phyloP scores from a whole-genome alignment of 1,284 basidiomycete genomes.

The Inonotus hispidus region DNA sequence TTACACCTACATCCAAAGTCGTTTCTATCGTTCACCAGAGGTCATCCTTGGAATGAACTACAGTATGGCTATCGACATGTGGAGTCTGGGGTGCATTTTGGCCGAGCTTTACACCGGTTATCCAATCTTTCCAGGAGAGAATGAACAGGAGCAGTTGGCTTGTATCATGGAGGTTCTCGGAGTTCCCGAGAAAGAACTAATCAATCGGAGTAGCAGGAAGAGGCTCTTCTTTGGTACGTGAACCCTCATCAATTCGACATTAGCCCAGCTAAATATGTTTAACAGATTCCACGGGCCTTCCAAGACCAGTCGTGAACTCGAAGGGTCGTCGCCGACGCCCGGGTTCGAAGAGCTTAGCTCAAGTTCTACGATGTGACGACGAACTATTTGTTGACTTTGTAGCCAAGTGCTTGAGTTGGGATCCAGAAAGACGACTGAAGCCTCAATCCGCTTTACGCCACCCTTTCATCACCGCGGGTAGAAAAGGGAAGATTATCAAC shows the following conservation, averaged over 20 bases:
- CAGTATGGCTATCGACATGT: conserved; percentile 96
- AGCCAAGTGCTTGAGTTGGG: conserved; percentile 94
- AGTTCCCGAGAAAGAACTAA: conserved; percentile 89
- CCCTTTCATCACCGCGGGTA: conserved; percentile 74
- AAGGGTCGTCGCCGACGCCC: conserved; percentile 92
- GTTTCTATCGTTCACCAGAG: conserved; percentile 95
- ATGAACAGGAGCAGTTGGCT: conserved; percentile 96
- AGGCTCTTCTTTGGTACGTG: conserved; percentile 91
- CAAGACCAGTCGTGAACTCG: conserved; percentile 92
- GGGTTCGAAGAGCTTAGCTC: conserved; percentile 82
- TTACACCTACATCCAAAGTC: conserved; percentile 95
- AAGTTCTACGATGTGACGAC: conserved; percentile 86
- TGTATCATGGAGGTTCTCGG: conserved; percentile 99
- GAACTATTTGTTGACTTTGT: conserved; percentile 91
- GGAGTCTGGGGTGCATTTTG: conserved; percentile 96
- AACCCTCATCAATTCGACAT: background rate
- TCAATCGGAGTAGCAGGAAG: conserved; percentile 91
- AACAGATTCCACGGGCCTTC: conserved; percentile 85
- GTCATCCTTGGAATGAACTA: conserved; percentile 93
- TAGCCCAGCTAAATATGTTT: background rate
- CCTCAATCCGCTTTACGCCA: conserved; percentile 92
- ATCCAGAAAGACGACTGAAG: conserved; percentile 94
- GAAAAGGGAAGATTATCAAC: conserved; percentile 42
- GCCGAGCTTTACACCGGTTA: conserved; percentile 99
- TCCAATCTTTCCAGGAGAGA: conserved; percentile 99